These are phyloP conservation scores for Setomelanomma holmii DNA, from an alignment of 2,329 filamentous ascomycete species.

Conservation along the genomic window DNA sequence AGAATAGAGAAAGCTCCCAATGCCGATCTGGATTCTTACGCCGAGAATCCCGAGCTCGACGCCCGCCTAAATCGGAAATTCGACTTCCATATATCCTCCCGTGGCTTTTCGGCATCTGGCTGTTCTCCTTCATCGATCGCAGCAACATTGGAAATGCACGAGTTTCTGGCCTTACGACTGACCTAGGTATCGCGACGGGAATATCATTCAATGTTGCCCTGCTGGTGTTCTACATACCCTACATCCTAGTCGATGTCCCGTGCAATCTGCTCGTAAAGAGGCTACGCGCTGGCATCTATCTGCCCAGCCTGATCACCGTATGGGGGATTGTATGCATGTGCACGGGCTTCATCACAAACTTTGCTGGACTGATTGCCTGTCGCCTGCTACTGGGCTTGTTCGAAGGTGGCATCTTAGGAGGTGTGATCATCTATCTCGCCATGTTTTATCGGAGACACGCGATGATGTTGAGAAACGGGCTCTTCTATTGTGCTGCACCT, in stretches of 20 bases:
- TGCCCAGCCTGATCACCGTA: conserved; percentile 48
- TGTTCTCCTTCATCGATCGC: conserved; percentile 58
- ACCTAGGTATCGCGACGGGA: conserved; percentile 50
- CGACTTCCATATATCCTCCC: conserved; percentile 53
- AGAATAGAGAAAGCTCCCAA: background rate
- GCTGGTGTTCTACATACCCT: conserved; percentile 55
- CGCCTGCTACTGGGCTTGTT: conserved; percentile 52
- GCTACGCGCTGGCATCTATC: conserved; percentile 50
- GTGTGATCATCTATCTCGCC: conserved; percentile 52
- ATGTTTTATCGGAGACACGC: conserved; percentile 54
- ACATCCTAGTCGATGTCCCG: conserved; percentile 52
- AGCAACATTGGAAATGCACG: conserved; percentile 53
- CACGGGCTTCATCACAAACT: conserved; percentile 53
- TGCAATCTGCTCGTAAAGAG: conserved; percentile 52
- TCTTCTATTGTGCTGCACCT: conserved; percentile 49
- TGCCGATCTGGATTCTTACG: background rate
- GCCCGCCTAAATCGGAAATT: conserved; percentile 51
- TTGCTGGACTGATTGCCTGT: conserved; percentile 49
- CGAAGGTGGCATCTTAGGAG: conserved; percentile 52
- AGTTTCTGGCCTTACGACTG: conserved; percentile 50
- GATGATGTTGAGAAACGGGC: conserved; percentile 50
- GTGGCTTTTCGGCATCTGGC: conserved; percentile 55
- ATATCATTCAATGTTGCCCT: conserved; percentile 53
- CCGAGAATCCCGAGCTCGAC: conserved; percentile 25
- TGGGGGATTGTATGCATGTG: conserved; percentile 52